Evolutionary conservation across 495 filamentous ascomycete genomes (phyloP), one percentile per base, ranked within the genome.

Genomic region (Xylaria cubensis): DNA sequence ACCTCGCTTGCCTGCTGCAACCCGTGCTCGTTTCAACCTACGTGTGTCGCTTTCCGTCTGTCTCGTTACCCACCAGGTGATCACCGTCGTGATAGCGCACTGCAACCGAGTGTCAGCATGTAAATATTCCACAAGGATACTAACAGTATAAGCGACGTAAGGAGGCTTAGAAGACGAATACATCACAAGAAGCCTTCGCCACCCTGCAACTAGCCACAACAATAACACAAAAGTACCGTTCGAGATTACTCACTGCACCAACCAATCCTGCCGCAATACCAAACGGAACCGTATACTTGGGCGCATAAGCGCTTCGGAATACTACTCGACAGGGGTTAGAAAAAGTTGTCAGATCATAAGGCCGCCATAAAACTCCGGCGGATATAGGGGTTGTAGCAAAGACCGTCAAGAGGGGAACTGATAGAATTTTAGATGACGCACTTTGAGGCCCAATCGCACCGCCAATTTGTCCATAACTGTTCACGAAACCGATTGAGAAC

Each of bases 401-500:
- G 51, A 4, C 6, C 24, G 24, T 26, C 19, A 10, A 32, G 17
- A 32, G 13, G 64, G 46, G 32, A 26, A 7, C 15, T 29, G 24
- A 36, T 50, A 21, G 13, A 26, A 29, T 29, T 17, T 29, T 19
- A 17, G 26, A 48, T 34, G 19, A 26, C 67, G 9, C 63, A 70
- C 68, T 80, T 66, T 81, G 80, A 42, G 80, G 75, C 4, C 78
- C 80, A 56, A 81, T 75, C 8, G 80, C 80, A 19, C 80, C 80
- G 36, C 80, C 80, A 44, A 81, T 81, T 74, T 82, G 81, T 19
- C 80, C 80, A 73, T 83, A 83, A 50, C 76, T 79, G 65, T 81
- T 81, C n/a, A 82, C 83, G 58, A 84, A 85, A 0, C 80, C 83
- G 59, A 85, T 82, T 6, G 80, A 81, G 63, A 85, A 85, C 36